Evolutionary conservation across 148 eudicot genomes (phyloP).

Genomic region (Silene uniflora): DNA sequence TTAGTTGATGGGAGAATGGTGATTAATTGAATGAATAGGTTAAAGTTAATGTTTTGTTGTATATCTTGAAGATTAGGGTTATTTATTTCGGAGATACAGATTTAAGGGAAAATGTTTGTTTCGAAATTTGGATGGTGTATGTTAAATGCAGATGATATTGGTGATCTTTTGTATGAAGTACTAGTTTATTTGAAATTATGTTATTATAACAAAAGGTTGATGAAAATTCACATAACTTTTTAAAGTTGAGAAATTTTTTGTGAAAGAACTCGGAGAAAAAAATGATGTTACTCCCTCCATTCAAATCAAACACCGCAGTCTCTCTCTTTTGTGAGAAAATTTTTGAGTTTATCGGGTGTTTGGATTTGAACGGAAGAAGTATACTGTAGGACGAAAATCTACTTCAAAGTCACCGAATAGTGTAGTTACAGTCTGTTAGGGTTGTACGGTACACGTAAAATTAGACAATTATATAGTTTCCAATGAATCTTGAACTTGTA

Average conservation of each 20-base stretch:
- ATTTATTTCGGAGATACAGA: not conserved
- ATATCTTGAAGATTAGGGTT: not conserved
- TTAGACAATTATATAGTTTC: too few relatives aligned
- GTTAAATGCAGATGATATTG: not conserved
- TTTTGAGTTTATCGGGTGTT: not conserved
- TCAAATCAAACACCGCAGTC: not conserved
- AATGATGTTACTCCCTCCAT: too few relatives aligned
- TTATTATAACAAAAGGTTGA: not conserved
- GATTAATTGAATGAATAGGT: not conserved
- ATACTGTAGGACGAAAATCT: not conserved
- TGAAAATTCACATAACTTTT: not conserved
- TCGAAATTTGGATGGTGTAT: not conserved
- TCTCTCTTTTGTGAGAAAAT: not conserved
- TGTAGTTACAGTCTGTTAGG: not conserved
- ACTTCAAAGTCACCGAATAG: not conserved
- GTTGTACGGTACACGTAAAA: not conserved
- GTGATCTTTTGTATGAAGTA: not conserved
- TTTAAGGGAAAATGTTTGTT: not conserved
- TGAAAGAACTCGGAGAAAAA: not conserved
- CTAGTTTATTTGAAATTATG: too few relatives aligned
- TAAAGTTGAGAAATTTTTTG: too few relatives aligned
- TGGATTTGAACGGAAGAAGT: not conserved
- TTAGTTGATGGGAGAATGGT: not conserved
- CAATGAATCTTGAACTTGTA: too few relatives aligned
- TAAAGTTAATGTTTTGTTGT: not conserved